Evolutionary conservation across 1,284 basidiomycete genomes (phyloP), one percentile per base, ranked within the genome.

Genomic region (Cutaneotrichosporon cyanovorans): DNA sequence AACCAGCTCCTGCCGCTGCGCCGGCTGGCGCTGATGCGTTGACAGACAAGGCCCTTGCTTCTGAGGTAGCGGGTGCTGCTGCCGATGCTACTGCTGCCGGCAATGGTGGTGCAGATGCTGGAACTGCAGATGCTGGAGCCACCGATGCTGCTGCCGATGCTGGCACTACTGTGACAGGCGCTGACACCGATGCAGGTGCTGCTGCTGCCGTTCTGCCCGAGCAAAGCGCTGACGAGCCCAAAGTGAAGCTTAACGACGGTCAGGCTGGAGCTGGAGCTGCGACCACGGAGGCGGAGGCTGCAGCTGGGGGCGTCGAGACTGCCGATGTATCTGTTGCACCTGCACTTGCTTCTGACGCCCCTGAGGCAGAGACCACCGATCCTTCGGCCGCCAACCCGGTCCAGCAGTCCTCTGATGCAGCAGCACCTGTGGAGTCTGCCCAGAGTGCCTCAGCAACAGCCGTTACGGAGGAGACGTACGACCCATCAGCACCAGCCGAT

Each of bases 351-450:
- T 28, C 35, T 18, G 35, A 36, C 7, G 18, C 35, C 16, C 11
- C 5, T 36, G 35, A 15, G 35, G 3, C 35, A 37, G 35, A 37
- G 35, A 12, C n/a, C 19, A 36, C 43, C 33, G 47, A 48, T 37
- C 47, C 47, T 15, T 44, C 42, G 9, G 31, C 31, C 9, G 45
- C 40, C 18, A 28, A 48, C 19, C 31, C 32, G 8, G 21, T n/a
- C 3, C 25, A 31, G 38, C 5, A 30, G 31, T 20, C 30, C 18
- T 47, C 42, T 32, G 46, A 42, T 30, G 34, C 40, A 7, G 37
- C 46, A 12, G 31, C 38, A 37, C 46, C 40, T 4, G 40, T 37
- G 11, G 40, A 42, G 20, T 21, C 40, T 15, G n/a, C n/a, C n/a
- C n/a, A n/a, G n/a, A n/a, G n/a, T n/a, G n/a, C n/a, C n/a, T n/a